Conservation (phyloP, 257 asterid species). For the Oldenlandia corymbosa region DNA sequence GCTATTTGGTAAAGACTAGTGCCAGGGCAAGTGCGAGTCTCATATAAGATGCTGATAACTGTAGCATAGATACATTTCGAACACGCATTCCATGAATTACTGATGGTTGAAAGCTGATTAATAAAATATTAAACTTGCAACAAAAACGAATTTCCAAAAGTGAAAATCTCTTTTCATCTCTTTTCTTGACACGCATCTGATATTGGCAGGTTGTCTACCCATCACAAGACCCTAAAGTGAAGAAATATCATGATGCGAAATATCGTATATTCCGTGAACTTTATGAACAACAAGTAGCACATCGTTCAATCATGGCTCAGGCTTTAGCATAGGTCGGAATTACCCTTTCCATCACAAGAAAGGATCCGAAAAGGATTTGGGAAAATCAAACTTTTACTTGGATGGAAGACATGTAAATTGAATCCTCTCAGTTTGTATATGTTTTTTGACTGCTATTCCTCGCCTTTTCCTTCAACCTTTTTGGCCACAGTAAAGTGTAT, state of each 20-base stretch:
- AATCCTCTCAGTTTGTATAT: not conserved
- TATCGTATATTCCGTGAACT: constrained; percentile 71
- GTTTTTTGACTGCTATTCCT: not conserved
- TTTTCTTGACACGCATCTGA: not conserved
- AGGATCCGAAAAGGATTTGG: not conserved
- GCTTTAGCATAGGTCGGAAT: constrained; percentile 47
- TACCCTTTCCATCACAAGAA: not conserved
- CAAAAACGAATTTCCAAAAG: no score
- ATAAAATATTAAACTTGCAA: no score
- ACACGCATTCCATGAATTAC: no score
- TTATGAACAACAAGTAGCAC: constrained; percentile 70
- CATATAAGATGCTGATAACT: no score
- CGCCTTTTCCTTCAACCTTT: not conserved
- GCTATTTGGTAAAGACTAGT: no score
- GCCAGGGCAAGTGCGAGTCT: no score
- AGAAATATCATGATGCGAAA: constrained; percentile 81
- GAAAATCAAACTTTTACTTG: not conserved
- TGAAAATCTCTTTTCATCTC: not conserved
- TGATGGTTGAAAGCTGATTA: no score
- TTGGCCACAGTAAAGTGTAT: not conserved
- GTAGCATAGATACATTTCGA: no score
- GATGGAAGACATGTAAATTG: not conserved
- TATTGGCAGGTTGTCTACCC: constrained; percentile 70
- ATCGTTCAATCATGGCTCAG: constrained; percentile 65
- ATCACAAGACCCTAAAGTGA: constrained; percentile 59